Evolutionary conservation across 768 basidiomycete genomes (phyloP).

Genomic region (Hydnum rufescens): DNA sequence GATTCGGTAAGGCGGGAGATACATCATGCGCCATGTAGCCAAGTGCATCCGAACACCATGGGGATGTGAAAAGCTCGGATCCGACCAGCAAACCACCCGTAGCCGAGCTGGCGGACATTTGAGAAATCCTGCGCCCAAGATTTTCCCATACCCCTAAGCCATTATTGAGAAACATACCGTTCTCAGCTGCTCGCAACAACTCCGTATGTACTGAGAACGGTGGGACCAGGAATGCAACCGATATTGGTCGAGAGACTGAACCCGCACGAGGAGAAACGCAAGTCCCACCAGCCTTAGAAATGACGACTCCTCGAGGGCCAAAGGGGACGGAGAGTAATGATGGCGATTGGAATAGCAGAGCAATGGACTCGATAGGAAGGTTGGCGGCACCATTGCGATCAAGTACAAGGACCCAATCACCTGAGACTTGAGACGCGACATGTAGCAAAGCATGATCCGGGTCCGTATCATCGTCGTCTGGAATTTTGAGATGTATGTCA

Average conservation of each 20-base stretch:
- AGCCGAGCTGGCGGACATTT: background rate
- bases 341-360: background rate
- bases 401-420: background rate
- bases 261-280: background rate
- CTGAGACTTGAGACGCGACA: background rate
- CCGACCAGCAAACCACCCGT: background rate
- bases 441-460: background rate
- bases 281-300: background rate
- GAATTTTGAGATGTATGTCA: background rate
- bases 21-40: no score
- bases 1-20: constrained; percentile 17
- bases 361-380: background rate
- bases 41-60: constrained; percentile 6
- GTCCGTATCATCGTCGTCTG: background rate
- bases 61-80: background rate
- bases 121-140: background rate
- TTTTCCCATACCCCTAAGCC: background rate
- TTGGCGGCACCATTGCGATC: background rate
- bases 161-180: background rate
- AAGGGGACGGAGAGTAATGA: background rate
- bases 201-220: constrained; percentile 33
- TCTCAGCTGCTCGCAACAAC: constrained; percentile 14
- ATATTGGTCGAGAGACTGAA: background rate
- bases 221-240: constrained; percentile 35
- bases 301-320: background rate